These are phyloP conservation scores for Tephrocybe rancida DNA, from an alignment of 768 basidiomycete species.

Conservation along the genomic window DNA sequence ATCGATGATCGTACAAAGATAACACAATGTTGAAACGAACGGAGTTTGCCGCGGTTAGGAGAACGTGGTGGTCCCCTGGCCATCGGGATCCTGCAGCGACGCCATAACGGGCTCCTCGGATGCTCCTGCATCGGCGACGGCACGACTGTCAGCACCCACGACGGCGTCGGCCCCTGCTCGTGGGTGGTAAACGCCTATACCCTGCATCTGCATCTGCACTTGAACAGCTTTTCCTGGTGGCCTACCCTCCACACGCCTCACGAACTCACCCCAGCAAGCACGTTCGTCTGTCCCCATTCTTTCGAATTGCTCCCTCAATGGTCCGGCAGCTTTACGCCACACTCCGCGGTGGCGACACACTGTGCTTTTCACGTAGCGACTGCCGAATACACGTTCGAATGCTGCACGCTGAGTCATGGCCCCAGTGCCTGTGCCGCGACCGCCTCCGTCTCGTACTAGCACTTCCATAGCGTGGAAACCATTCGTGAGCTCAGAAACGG, in stretches of 20 bases:
- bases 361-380: conserved; percentile 75
- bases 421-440: conserved; percentile 28
- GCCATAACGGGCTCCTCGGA: conserved; percentile 27
- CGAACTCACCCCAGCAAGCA: conserved; percentile 72
- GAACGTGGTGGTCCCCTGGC: conserved; percentile 4
- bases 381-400: conserved; percentile 72
- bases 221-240: conserved; percentile 29
- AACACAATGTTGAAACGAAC: too few species aligned
- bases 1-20: too few species aligned
- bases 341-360: too few species aligned
- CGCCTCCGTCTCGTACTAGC: conserved; percentile 37
- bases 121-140: neutral
- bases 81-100: conserved; percentile 30
- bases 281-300: conserved; percentile 55
- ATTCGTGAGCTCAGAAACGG: conserved; percentile 61
- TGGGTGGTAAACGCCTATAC: conserved; percentile 1
- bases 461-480: conserved; percentile 59
- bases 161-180: neutral
- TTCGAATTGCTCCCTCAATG: conserved; percentile 53
- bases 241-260: conserved; percentile 60
- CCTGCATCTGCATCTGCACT: conserved; percentile 2
- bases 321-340: conserved; percentile 58
- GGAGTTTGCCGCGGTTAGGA: neutral
- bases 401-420: conserved; percentile 64
- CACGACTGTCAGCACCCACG: conserved; percentile 17